These are phyloP conservation scores for Coemansia sp. DNA, from an alignment of 192 early-diverging fungal genomes.

Conservation along the genomic window DNA sequence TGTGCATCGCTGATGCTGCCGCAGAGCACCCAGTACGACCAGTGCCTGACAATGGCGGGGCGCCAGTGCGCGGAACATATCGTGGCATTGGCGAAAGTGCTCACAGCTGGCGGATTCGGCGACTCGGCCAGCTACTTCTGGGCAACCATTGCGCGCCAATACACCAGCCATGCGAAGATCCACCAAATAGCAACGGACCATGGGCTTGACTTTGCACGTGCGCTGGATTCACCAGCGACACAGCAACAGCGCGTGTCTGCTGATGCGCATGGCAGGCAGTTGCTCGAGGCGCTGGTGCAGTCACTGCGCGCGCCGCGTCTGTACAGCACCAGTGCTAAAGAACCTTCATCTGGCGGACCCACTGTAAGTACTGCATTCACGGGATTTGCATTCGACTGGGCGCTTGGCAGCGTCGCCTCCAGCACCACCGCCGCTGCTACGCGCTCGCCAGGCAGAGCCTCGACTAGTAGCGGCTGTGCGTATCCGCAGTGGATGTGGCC, in stretches of 20 bases:
- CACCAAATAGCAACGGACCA: slow-evolving; percentile 12
- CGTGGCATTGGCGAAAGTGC: slow-evolving; percentile 15
- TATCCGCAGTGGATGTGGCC: slow-evolving; percentile 44
- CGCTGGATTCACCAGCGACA: neutral
- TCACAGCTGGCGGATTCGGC: slow-evolving; percentile 32
- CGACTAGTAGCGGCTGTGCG: neutral
- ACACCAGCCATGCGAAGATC: slow-evolving; percentile 19
- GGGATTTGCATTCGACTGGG: slow-evolving; percentile 40
- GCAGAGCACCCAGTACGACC: slow-evolving; percentile 19
- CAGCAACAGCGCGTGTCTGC: slow-evolving; percentile 5
- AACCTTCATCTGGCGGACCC: neutral
- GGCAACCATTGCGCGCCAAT: slow-evolving; percentile 26
- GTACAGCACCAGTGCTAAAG: neutral
- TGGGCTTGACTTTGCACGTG: slow-evolving; percentile 25
- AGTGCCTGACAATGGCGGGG: slow-evolving; percentile 31
- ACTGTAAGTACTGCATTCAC: slow-evolving; percentile 19
- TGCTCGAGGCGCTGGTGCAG: slow-evolving; percentile 17
- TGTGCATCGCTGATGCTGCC: slow-evolving; percentile 25
- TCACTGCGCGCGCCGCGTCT: slow-evolving; percentile 16
- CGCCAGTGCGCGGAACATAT: slow-evolving; percentile 41
- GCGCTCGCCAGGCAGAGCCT: neutral
- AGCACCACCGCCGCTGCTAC: too few relatives aligned
- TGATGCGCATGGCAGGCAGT: neutral
- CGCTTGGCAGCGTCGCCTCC: slow-evolving; percentile 9
- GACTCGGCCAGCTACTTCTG: slow-evolving; percentile 35